Evolutionary conservation across 306 rosid species (phyloP), one percentile per base, ranked within the genome.

Genomic region (Cyclanthera cordifolia): DNA sequence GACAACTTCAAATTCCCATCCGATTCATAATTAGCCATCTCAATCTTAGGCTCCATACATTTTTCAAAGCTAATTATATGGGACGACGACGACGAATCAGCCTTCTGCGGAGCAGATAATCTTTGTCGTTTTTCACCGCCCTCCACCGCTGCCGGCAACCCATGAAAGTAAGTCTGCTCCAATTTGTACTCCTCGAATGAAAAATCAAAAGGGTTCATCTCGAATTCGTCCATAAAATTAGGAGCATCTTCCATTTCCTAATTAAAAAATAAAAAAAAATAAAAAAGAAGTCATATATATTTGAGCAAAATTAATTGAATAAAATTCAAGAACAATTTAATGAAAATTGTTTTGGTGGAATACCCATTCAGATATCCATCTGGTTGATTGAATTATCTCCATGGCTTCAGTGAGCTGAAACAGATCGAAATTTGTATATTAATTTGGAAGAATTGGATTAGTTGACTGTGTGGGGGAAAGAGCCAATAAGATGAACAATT

Each of bases 301-400:
- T 34, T 34, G 11, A 10, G 20, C 24, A 4, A 25, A 28, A 53
- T 27, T 5, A 24, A 24, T 32, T 19, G 9, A 14, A 24, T n/a
- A 15, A 14, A 21, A 32, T 2, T 25, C 8, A 25, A 25, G 34
- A 28, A 57, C 20, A 30, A 34, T 34, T 34, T 34, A 34, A 34
- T 34, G 41, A 34, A 34, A 32, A 32, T 57, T 30, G 14, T n/a
- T 14, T n/a, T n/a, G n/a, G n/a, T n/a, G n/a, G 32, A 77, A 76
- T 80, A 88, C 95, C 88, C 85, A 69, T 30, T 90, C 89, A 16
- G 82, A 81, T 27, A 86, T 61, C 90, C 86, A 84, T 74, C 17
- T 82, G 0, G 72, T 53, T 12, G 81, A 53, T 41, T 41, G 83
- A 61, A 27, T n/a, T n/a, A 73, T 52, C 13, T 82, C 91, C 78